Evolutionary conservation across 257 asterid genomes (phyloP), one percentile per base, ranked within the genome.

Genomic region (Cordia subcordata): DNA sequence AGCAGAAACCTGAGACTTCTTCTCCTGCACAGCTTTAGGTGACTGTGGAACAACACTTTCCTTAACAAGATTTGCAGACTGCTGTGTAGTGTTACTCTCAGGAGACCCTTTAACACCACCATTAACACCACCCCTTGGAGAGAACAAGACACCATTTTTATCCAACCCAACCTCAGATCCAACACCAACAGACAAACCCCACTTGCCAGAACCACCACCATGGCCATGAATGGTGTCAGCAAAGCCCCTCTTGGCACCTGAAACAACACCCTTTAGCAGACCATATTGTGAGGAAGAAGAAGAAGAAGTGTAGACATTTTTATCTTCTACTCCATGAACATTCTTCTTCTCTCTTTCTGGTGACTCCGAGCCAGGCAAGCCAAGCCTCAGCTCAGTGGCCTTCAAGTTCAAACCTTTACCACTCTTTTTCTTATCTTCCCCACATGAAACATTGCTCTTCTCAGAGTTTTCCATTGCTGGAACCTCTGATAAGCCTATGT

Each of bases 171-270:
- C 53, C 10, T 73, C 83, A 73, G 75, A 49, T 49, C 21, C 18
- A 15, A 15, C 53, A 49, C 53, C 53, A 4, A 49, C 53, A 49
- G 53, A 49, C 4, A 49, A 49, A 49, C 53, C 17, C 53, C 53
- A 49, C 17, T 49, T 49, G 21, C 20, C 53, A 42, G 47, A 1
- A 42, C 47, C 1, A 49, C 4, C 1, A 49, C 53, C 53, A 42
- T n/a, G n/a, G 6, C 53, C 47, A 42, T 72, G 63, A 10, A 72
- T 72, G 60, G 82, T 69, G 55, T 73, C 79, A 46, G 69, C 63
- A 54, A 69, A 77, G 14, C 69, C 79, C 72, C 82, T 73, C 45
- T 77, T 77, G 55, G 79, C 79, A 5, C 82, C 82, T 58, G 72
- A 69, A 44, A 64, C 68, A 8, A 66, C 59, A 21, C 49, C 57